Conservation (phyloP, 495 filamentous ascomycete species). For the Amphirosellinia nigrospora region DNA sequence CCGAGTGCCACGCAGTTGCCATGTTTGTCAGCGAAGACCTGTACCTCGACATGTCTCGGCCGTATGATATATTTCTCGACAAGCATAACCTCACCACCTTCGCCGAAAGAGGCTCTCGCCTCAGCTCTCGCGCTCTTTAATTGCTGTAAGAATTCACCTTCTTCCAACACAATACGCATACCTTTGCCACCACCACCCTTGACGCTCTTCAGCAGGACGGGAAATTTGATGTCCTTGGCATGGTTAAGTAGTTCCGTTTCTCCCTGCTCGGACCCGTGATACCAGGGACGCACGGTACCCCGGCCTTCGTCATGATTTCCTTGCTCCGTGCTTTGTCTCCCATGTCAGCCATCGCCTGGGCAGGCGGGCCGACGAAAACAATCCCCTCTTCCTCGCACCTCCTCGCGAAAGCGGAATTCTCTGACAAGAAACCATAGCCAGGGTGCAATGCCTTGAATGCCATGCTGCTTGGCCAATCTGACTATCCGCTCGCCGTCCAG, state of each 20-base stretch:
- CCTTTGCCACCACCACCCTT: conserved; percentile 97
- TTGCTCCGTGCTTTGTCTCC: conserved; percentile 91
- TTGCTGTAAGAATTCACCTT: conserved; percentile 80
- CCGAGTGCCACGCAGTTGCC: conserved; percentile 85
- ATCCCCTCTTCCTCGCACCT: conserved; percentile 90
- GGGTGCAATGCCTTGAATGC: conserved; percentile 93
- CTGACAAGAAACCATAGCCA: conserved; percentile 95
- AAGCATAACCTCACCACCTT: conserved; percentile 83
- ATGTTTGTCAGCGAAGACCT: conserved; percentile 92
- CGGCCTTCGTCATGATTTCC: conserved; percentile 92
- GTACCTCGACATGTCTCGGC: conserved; percentile 95
- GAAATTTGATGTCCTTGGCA: conserved; percentile 84
- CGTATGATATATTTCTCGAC: conserved; percentile 97
- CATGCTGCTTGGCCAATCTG: conserved; percentile 78
- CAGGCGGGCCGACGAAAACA: conserved; percentile 93
- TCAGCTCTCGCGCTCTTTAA: conserved; percentile 88
- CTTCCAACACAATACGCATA: conserved; percentile 88
- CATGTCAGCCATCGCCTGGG: conserved; percentile 94
- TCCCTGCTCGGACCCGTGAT: conserved; percentile 88
- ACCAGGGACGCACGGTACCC: conserved; percentile 97
- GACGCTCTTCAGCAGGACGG: conserved; percentile 95
- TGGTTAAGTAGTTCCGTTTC: conserved; percentile 70
- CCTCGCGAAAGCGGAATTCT: conserved; percentile 89
- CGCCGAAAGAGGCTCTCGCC: conserved; percentile 88
- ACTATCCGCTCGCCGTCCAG: conserved; percentile 94